Evolutionary conservation across 768 basidiomycete species (phyloP).

Genomic region (Suillus subluteus): DNA sequence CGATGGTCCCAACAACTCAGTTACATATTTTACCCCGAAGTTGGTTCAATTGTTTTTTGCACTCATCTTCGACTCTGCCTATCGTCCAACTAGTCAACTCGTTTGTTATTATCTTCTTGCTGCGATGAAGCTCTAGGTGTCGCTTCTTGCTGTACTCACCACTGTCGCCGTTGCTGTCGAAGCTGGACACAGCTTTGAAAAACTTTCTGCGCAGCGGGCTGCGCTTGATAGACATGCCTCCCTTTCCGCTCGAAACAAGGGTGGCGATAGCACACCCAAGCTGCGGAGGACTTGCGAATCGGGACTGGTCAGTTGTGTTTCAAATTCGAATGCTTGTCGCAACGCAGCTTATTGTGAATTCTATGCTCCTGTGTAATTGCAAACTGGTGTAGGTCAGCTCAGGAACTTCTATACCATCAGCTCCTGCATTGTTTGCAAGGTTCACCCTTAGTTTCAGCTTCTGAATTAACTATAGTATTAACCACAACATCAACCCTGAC

Average conservation of each 20-base stretch:
- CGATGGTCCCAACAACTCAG: not conserved
- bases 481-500: not conserved
- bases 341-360: not conserved
- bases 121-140: conserved; percentile 48
- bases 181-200: conserved; percentile 34
- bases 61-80: conserved; percentile 6
- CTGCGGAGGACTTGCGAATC: conserved; percentile 5
- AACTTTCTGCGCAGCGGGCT: conserved; percentile 27
- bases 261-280: not conserved
- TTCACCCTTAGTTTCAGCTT: not conserved
- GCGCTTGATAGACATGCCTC: conserved; percentile 34
- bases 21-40: not conserved
- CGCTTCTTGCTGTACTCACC: conserved; percentile 42
- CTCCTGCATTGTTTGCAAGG: not conserved
- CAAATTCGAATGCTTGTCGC: not conserved
- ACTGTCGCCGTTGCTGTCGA: conserved; percentile 30
- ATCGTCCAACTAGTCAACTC: conserved; percentile 17
- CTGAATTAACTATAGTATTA: not conserved
- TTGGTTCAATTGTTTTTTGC: not conserved
- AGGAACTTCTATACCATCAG: conserved; percentile 6
- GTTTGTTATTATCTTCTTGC: conserved; percentile 20
- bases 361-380: conserved; percentile 7
- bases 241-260: conserved; percentile 36
- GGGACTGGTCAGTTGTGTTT: conserved; percentile 1
- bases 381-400: not conserved